phyloP scores from a whole-genome alignment of 2,329 filamentous ascomycete genomes.

The Xylaria sp. region DNA sequence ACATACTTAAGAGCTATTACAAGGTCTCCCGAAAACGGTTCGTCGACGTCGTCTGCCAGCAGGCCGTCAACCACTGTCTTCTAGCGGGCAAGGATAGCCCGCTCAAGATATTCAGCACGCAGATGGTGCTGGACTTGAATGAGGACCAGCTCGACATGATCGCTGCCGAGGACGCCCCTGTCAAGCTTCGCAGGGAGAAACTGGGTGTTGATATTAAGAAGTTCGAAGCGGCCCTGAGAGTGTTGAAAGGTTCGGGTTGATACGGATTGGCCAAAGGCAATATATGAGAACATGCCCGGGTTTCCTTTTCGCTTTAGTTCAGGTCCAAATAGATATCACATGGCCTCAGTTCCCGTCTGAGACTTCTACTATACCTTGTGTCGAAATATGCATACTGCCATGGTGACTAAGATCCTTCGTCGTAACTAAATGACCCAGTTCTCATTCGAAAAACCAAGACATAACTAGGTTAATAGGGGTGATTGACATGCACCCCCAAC shows the following conservation, averaged over 20 bases:
- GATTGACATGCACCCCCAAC: too few species aligned
- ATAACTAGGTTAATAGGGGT: too few species aligned
- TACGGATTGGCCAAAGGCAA: background rate
- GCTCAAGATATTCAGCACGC: conserved; percentile 53
- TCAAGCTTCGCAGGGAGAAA: conserved; percentile 44
- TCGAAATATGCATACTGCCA: too few species aligned
- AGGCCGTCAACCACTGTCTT: conserved; percentile 58
- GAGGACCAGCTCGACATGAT: conserved; percentile 55
- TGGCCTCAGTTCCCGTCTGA: too few species aligned
- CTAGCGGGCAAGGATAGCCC: conserved; percentile 54
- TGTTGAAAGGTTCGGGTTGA: conserved; percentile 32
- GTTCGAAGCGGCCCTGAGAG: conserved; percentile 42
- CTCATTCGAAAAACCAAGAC: too few species aligned
- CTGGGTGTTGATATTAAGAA: conserved; percentile 50
- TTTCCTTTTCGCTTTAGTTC: too few species aligned
- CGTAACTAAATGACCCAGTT: too few species aligned
- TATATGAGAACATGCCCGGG: background rate
- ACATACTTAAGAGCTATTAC: conserved; percentile 65
- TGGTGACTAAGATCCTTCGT: too few species aligned
- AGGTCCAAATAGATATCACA: too few species aligned
- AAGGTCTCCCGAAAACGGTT: conserved; percentile 63
- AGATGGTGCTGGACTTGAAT: conserved; percentile 52
- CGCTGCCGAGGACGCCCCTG: conserved; percentile 57
- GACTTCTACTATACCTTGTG: too few species aligned
- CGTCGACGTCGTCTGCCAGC: conserved; percentile 63